These are phyloP conservation scores for Rhazya stricta DNA, from an alignment of 257 asterid species.

Conservation along the genomic window DNA sequence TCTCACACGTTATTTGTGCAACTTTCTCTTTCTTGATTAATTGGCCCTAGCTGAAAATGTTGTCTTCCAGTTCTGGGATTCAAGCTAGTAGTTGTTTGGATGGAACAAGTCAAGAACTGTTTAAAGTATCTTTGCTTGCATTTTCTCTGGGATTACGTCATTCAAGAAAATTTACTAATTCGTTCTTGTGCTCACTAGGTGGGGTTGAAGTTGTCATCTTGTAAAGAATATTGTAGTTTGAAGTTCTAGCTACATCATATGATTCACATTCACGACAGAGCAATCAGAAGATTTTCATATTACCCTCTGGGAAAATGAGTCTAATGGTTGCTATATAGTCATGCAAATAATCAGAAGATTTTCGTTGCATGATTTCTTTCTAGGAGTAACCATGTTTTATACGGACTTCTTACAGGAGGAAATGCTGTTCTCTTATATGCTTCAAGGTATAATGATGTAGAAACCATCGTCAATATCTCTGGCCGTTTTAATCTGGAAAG, in stretches of 20 bases:
- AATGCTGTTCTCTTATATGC: conserved; percentile 84
- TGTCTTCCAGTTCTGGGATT: neutral
- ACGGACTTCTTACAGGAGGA: conserved; percentile 61
- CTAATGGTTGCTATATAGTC: neutral
- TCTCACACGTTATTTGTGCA: neutral
- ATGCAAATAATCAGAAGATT: neutral
- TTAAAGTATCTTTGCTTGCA: neutral
- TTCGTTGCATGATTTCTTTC: neutral
- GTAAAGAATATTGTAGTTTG: neutral
- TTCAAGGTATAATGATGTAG: conserved; percentile 48
- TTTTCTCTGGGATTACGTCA: neutral
- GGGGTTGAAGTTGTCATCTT: neutral
- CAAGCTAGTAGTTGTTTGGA: neutral
- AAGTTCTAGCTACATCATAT: neutral
- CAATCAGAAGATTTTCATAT: no score
- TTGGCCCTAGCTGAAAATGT: neutral
- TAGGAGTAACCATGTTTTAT: neutral
- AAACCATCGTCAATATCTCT: conserved; percentile 58
- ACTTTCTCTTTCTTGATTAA: neutral
- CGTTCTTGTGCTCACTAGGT: neutral
- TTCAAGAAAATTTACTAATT: neutral
- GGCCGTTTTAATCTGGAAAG: conserved; percentile 69
- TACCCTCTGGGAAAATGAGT: neutral
- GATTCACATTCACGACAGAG: neutral
- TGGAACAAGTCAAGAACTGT: neutral